Evolutionary conservation across 441 rosid species (phyloP), one percentile per base, ranked within the genome.

Genomic region (Populus tomentosa): DNA sequence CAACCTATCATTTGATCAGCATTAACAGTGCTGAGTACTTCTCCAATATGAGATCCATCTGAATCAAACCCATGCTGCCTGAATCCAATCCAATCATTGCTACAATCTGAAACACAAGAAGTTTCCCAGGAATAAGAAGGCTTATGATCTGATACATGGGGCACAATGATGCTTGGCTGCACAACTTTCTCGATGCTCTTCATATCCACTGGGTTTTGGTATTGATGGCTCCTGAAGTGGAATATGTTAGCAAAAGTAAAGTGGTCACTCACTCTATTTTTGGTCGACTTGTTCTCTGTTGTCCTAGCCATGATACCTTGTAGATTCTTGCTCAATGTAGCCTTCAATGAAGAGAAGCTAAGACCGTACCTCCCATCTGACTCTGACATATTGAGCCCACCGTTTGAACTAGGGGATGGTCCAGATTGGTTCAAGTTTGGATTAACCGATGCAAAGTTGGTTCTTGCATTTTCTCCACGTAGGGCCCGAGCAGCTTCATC

Each of bases 401-500:
- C 83, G 8, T 74, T 74, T 14, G 80, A 40, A n/a, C 4, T 0
- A 38, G 80, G 79, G 23, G 86, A 72, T 0, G 84, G 77, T 1
- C 42, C 71, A 4, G 78, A 71, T 6, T 77, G 88, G 42, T 1
- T 73, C 14, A 71, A 14, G 46, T 24, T 65, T 5, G 38, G 63
- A 66, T 40, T 79, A 56, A 68, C 76, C 13, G 75, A 36, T n/a
- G 86, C 79, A 30, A 91, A 89, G 73, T 91, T 89, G 80, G 93
- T 91, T 32, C 92, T 79, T 7, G 95, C 95, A 42, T 87, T 89
- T 59, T 83, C 90, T 0, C 95, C 95, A 5, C 95, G 93, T 0
- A 91, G 80, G 23, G 93, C 91, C 7, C 90, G 89, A 32, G 96
- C 97, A 0, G 91, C 94, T 36, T 90, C 92, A 7, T 88, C 89